Conservation (phyloP, 441 rosid species). For the Gossypium schwendimanii region DNA sequence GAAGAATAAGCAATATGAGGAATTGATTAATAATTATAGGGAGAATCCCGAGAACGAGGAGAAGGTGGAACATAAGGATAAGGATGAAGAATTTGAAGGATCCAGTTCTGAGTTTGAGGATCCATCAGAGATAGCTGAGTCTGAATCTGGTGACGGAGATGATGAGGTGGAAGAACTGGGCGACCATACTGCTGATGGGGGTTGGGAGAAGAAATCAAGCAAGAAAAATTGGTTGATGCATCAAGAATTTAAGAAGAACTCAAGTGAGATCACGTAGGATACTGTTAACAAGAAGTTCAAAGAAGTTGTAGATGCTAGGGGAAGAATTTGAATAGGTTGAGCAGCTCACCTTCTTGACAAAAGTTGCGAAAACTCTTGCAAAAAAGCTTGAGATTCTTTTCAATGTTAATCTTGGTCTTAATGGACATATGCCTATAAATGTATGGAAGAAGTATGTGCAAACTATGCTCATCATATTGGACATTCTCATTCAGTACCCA, state of each 20-base stretch:
- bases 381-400: conserved; percentile 71
- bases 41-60: conserved; percentile 38
- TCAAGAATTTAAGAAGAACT: conserved; percentile 48
- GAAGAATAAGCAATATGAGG: conserved; percentile 58
- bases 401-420: conserved; percentile 56
- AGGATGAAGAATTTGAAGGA: conserved; percentile 27
- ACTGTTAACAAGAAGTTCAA: conserved; percentile 63
- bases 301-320: conserved; percentile 63
- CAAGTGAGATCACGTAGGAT: conserved; percentile 64
- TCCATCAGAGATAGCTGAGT: conserved; percentile 22
- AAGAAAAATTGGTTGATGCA: conserved; percentile 56
- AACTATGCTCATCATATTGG: conserved; percentile 51
- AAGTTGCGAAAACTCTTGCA: conserved; percentile 70
- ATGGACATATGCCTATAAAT: conserved; percentile 62
- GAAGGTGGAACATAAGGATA: conserved; percentile 6
- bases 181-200: conserved; percentile 27
- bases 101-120: conserved; percentile 24
- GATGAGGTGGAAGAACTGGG: conserved; percentile 24
- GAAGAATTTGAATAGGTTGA: conserved; percentile 72
- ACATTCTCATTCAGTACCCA: conserved; percentile 44
- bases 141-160: conserved; percentile 26
- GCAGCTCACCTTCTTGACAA: conserved; percentile 59
- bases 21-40: conserved; percentile 39
- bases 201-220: conserved; percentile 51
- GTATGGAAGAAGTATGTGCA: conserved; percentile 65